Evolutionary conservation across 306 rosid species (phyloP).

Genomic region (Glycine latifolia): DNA sequence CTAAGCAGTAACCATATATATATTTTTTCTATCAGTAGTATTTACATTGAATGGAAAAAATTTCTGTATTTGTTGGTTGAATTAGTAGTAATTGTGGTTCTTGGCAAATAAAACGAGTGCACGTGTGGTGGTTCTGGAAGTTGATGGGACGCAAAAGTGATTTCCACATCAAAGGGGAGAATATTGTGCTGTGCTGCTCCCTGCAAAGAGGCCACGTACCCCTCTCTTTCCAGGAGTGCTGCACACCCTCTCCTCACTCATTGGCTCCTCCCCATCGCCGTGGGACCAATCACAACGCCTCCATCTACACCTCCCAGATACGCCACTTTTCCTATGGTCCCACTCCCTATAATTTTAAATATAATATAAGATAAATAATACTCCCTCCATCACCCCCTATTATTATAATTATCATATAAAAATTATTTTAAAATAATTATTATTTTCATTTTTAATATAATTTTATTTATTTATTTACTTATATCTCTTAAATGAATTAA

Average conservation of each 20-base stretch:
- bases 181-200: constrained; percentile 59
- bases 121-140: constrained; percentile 60
- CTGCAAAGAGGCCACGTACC: constrained; percentile 64
- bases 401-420: too few species aligned
- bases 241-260: constrained; percentile 42
- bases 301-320: constrained; percentile 49
- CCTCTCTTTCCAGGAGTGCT: constrained; percentile 51
- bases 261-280: constrained; percentile 36
- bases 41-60: too few species aligned
- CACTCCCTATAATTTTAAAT: not conserved
- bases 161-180: constrained; percentile 54
- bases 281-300: constrained; percentile 54
- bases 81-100: constrained; percentile 27
- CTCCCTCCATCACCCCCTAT: too few species aligned
- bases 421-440: too few species aligned
- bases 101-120: constrained; percentile 36
- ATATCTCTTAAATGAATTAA: too few species aligned
- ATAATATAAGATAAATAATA: too few species aligned
- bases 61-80: not conserved
- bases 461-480: too few species aligned
- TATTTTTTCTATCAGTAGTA: not conserved
- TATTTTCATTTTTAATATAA: too few species aligned
- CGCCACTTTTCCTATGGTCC: constrained; percentile 47
- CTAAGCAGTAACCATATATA: too few species aligned
- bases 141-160: constrained; percentile 29